These are phyloP conservation scores for Neurospora sp. DNA, from an alignment of 495 filamentous ascomycete genomes.

Conservation along the genomic window DNA sequence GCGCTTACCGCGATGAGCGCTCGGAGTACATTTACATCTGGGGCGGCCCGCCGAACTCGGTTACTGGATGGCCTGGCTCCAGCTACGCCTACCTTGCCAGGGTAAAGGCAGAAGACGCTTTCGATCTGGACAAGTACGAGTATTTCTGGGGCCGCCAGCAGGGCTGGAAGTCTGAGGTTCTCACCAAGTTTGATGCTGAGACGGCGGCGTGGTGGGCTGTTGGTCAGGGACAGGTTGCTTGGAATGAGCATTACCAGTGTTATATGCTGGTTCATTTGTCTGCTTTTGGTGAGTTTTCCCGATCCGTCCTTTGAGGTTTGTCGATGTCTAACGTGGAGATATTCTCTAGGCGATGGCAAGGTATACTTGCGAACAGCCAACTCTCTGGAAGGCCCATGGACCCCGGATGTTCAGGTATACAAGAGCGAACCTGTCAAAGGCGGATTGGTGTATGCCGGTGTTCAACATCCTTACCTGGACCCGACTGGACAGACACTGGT, in stretches of 20 bases:
- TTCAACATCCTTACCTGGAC: constrained; percentile 25
- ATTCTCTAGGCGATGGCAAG: constrained; percentile 5
- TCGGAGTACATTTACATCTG: constrained; percentile 26
- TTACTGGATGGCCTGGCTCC: constrained; percentile 6
- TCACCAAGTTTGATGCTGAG: constrained; percentile 15
- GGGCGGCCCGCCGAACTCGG: constrained; percentile 21
- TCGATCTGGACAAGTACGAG: constrained; percentile 23
- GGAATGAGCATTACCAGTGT: constrained; percentile 18
- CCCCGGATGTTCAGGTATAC: constrained; percentile 21
- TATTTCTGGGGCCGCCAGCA: constrained; percentile 26
- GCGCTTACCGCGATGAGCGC: constrained; percentile 25
- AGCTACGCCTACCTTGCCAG: constrained; percentile 27
- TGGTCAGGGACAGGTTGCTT: constrained; percentile 24
- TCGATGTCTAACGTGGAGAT: neutral
- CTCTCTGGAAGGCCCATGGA: constrained; percentile 26
- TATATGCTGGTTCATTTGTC: constrained; percentile 23
- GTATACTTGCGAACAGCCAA: constrained; percentile 20
- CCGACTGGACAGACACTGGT: constrained; percentile 18
- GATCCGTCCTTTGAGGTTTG: neutral
- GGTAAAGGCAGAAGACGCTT: constrained; percentile 22
- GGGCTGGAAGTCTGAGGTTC: constrained; percentile 20
- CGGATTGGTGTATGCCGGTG: constrained; percentile 24
- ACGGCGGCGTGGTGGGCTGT: constrained; percentile 23
- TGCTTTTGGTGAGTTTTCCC: constrained; percentile 12
- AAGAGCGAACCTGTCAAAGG: constrained; percentile 18